phyloP scores from a whole-genome alignment of 2,329 filamentous ascomycete species.

The Colletotrichum viniferum region DNA sequence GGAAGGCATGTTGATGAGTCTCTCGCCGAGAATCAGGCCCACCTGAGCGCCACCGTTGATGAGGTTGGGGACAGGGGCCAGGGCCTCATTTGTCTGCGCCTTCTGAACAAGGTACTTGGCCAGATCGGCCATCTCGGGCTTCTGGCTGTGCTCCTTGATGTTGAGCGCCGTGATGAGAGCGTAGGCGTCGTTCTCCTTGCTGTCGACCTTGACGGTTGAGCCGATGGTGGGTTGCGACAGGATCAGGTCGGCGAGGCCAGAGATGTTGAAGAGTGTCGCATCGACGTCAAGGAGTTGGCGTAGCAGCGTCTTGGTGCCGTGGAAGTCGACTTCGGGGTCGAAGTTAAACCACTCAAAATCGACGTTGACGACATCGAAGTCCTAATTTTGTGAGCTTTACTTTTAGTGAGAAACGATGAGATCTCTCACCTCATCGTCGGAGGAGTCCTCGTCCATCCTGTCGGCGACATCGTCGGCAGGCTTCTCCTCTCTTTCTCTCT shows the following conservation, averaged over 20 bases:
- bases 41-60: slow-evolving; percentile 63
- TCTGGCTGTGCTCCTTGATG: slow-evolving; percentile 76
- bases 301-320: slow-evolving; percentile 87
- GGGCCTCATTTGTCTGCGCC: slow-evolving; percentile 55
- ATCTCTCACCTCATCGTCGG: slow-evolving; percentile 54
- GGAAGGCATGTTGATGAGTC: slow-evolving; percentile 94
- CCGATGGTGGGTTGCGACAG: slow-evolving; percentile 86
- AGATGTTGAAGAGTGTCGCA: slow-evolving; percentile 83
- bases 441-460: slow-evolving; percentile 57
- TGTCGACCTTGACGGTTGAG: slow-evolving; percentile 96
- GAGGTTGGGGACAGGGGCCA: slow-evolving; percentile 62
- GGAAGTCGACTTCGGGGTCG: slow-evolving; percentile 86
- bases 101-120: slow-evolving; percentile 71
- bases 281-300: slow-evolving; percentile 94
- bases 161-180: slow-evolving; percentile 91
- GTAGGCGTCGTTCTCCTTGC: slow-evolving; percentile 89
- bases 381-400: slow-evolving; percentile 54
- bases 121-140: slow-evolving; percentile 73
- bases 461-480: slow-evolving; percentile 46
- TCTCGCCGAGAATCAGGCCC: slow-evolving; percentile 88
- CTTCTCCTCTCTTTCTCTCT: slow-evolving; percentile 52
- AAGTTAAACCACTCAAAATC: slow-evolving; percentile 99
- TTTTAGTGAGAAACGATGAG: slow-evolving; percentile 3
- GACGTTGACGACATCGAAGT: slow-evolving; percentile 90
- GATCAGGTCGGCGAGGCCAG: slow-evolving; percentile 83